Base-by-base conservation (phyloP, 192 early-diverging fungal genomes). In the Linderina pennispora region DNA sequence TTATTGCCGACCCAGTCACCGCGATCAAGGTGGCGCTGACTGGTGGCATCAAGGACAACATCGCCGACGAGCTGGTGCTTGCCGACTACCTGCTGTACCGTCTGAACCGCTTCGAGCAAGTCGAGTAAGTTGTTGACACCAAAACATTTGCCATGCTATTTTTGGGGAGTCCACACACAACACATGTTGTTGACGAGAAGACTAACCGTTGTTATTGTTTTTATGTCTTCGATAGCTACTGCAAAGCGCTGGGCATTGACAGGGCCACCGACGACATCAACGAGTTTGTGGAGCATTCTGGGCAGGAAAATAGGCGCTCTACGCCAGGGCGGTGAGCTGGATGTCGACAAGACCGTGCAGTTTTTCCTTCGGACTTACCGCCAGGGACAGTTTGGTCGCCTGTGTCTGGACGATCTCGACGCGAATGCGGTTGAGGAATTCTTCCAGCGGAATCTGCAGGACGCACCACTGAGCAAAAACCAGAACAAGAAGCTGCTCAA, bases 11-110 rank as follows among this genome's bases (percentile, higher is more conserved):
- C 45, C 92, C 95, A 4, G 61, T 89, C 0, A 73, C 81, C 23
- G 85, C 88, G 24, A 65, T 98, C 60, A 91, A 94, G 48, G 86
- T 98, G 3, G 91, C 92, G 7, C 55, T 98, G 28, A 91, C 89
- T 22, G 94, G 86, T 44, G 86, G 88, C 2, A 94, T 93, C 22
- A 87, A 83, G 14, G 91, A 96, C 57, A 77, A 85, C 46, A 73
- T 92, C 28, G 81, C 84, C 3, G 90, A 90, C 33, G 80, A 86
- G 43, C 60, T 77, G 58, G 74, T 91, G 32, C 83, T 98, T 36
- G 91, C 83, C 3, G 95, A 96, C 58, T 98, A 92, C 50, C 70
- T 98, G 15, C 66, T 98, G 0, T 96, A 83, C 64, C 67, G 81
- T 14, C 75, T 98, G 34, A 96, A 96, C 55, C 78, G 77, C 17